Evolutionary conservation across 768 basidiomycete genomes (phyloP).

Genomic region (Phanerochaete carnosa): DNA sequence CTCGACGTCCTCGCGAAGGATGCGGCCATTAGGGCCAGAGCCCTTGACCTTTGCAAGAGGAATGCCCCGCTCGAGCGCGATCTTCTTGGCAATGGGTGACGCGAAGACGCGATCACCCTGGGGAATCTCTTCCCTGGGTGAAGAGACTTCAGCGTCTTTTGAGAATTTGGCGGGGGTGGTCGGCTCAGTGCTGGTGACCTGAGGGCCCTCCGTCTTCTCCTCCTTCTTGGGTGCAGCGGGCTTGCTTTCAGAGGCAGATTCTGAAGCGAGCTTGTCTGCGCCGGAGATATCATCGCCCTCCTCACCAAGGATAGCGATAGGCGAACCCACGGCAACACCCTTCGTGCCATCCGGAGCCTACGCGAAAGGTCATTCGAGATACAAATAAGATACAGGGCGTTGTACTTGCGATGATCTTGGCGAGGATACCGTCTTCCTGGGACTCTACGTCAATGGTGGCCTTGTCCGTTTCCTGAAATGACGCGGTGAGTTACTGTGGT

Average conservation of each 20-base stretch:
- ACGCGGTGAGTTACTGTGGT: conserved; percentile 4
- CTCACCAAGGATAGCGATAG: conserved; percentile 91
- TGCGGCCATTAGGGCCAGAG: conserved; percentile 89
- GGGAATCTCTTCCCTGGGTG: conserved; percentile 41
- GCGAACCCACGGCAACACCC: conserved; percentile 78
- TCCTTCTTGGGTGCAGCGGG: conserved; percentile 42
- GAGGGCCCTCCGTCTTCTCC: conserved; percentile 23
- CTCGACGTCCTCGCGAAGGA: conserved; percentile 93
- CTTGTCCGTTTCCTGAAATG: conserved; percentile 91
- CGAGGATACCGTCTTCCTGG: conserved; percentile 94
- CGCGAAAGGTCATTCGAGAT: neutral
- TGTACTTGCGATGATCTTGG: conserved; percentile 87
- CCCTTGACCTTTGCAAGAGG: conserved; percentile 90
- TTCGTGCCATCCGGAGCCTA: conserved; percentile 86
- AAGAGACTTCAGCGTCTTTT: neutral
- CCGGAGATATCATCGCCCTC: conserved; percentile 93
- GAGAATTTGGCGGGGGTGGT: conserved; percentile 26
- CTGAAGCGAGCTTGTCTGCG: conserved; percentile 65
- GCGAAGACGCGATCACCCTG: conserved; percentile 88
- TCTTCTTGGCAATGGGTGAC: conserved; percentile 93
- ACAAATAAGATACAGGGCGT: neutral
- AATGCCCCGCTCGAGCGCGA: conserved; percentile 91
- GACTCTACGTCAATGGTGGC: conserved; percentile 99
- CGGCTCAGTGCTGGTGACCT: conserved; percentile 19
- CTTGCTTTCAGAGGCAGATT: conserved; percentile 27